phyloP scores from a whole-genome alignment of 2,329 filamentous ascomycete genomes.

The Trichoderma asperellum region DNA sequence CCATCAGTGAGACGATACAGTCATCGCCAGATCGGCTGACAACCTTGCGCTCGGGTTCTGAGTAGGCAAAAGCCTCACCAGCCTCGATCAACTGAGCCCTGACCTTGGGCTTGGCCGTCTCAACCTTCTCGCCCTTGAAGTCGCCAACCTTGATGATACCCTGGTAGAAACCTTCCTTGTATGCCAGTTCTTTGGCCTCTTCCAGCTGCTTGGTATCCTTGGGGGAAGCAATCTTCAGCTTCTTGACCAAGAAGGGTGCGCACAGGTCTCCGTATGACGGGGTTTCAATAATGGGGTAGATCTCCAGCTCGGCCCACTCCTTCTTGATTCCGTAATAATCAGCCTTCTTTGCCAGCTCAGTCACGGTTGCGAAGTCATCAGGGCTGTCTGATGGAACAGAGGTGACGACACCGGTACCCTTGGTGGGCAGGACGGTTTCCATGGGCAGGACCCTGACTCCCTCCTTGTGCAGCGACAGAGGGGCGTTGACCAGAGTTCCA shows the following conservation, averaged over 20 bases:
- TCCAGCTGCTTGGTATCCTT: slow-evolving; percentile 89
- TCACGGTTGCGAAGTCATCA: slow-evolving; percentile 89
- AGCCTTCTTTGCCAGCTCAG: slow-evolving; percentile 89
- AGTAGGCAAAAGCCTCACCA: slow-evolving; percentile 85
- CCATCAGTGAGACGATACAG: slow-evolving; percentile 88
- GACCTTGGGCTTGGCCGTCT: slow-evolving; percentile 84
- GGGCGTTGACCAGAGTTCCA: slow-evolving; percentile 87
- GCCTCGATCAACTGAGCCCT: slow-evolving; percentile 75
- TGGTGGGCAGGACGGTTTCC: slow-evolving; percentile 88
- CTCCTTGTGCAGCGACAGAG: slow-evolving; percentile 81
- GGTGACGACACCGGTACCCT: slow-evolving; percentile 95
- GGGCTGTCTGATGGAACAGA: slow-evolving; percentile 93
- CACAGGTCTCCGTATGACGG: slow-evolving; percentile 84
- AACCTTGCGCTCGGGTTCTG: slow-evolving; percentile 89
- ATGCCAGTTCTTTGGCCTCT: slow-evolving; percentile 93
- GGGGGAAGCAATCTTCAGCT: slow-evolving; percentile 94
- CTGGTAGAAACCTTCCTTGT: slow-evolving; percentile 98
- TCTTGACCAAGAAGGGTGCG: slow-evolving; percentile 81
- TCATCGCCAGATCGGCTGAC: slow-evolving; percentile 88
- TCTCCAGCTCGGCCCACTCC: slow-evolving; percentile 92
- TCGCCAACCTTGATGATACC: slow-evolving; percentile 87
- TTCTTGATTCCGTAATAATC: slow-evolving; percentile 96
- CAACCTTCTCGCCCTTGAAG: slow-evolving; percentile 84
- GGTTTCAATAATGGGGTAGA: slow-evolving; percentile 86
- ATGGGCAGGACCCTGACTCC: slow-evolving; percentile 91